Evolutionary conservation across 352 stramenopile species (phyloP).

Genomic region (Pythium brachiatum): DNA sequence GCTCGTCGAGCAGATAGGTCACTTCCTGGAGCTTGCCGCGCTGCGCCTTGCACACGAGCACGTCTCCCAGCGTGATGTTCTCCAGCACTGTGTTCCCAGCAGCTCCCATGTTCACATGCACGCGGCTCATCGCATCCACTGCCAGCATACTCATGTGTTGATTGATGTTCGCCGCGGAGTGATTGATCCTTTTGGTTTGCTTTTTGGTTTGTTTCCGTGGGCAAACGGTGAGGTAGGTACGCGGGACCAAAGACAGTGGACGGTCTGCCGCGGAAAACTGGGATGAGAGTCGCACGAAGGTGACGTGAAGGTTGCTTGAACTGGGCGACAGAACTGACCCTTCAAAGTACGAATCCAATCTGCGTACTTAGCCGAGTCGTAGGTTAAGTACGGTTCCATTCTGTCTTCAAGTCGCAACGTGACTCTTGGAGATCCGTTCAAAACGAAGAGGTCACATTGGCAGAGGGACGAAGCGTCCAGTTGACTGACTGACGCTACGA

Average conservation of each 20-base stretch:
- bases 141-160: slow-evolving; percentile 12
- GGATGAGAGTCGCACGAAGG: slow-evolving; percentile 16
- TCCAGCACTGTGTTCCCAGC: slow-evolving; percentile 51
- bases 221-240: slow-evolving; percentile 2
- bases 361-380: neutral
- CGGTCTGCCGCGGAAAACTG: slow-evolving; percentile 21
- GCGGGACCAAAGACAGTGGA: slow-evolving; percentile 1
- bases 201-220: neutral
- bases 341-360: neutral
- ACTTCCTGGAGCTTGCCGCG: slow-evolving; percentile 82
- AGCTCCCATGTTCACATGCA: slow-evolving; percentile 60
- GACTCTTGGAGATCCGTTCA: slow-evolving; percentile 5
- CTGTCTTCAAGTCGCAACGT: neutral
- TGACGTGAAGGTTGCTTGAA: slow-evolving; percentile 22
- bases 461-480: neutral
- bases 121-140: slow-evolving; percentile 49
- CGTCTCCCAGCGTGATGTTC: slow-evolving; percentile 81
- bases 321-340: neutral
- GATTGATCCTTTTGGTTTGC: slow-evolving; percentile 5
- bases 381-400: neutral
- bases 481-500: neutral
- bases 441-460: neutral
- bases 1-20: slow-evolving; percentile 65
- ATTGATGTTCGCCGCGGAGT: too few relatives aligned
- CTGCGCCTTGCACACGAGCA: slow-evolving; percentile 84